phyloP scores from a whole-genome alignment of 164 flowering plant species.

The Dillenia turbinata region DNA sequence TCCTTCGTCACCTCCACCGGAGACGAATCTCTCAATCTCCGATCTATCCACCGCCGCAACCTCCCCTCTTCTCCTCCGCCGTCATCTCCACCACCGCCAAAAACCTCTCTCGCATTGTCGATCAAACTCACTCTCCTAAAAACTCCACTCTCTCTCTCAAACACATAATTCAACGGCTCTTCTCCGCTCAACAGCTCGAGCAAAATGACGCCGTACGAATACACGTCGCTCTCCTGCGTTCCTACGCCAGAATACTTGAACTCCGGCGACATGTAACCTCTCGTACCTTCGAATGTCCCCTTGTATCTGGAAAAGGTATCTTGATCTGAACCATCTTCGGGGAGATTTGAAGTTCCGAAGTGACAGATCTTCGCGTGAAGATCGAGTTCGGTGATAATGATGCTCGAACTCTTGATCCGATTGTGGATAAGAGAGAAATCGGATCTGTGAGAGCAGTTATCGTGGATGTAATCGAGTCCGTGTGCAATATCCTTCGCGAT shows the following conservation, averaged over 20 bases:
- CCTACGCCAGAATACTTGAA: slow-evolving; percentile 34
- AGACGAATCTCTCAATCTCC: slow-evolving; percentile 68
- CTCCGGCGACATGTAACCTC: slow-evolving; percentile 88
- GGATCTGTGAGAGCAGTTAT: slow-evolving; percentile 26
- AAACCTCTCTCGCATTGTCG: slow-evolving; percentile 49
- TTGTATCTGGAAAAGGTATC: no score
- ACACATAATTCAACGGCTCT: slow-evolving; percentile 43
- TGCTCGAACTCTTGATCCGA: slow-evolving; percentile 45
- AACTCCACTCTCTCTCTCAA: slow-evolving; percentile 35
- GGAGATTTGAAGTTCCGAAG: slow-evolving; percentile 56
- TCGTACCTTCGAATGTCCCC: slow-evolving; percentile 50
- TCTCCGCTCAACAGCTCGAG: slow-evolving; percentile 67
- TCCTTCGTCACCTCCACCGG: slow-evolving; percentile 72
- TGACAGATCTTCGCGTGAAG: slow-evolving; percentile 50
- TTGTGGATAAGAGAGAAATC: slow-evolving; percentile 37
- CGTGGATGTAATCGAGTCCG: slow-evolving; percentile 59
- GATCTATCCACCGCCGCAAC: slow-evolving; percentile 65
- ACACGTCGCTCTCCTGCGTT: slow-evolving; percentile 56
- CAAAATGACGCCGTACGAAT: slow-evolving; percentile 72
- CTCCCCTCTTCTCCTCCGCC: slow-evolving; percentile 25
- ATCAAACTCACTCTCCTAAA: slow-evolving; percentile 47
- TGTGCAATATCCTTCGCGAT: slow-evolving; percentile 55
- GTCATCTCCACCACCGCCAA: slow-evolving; percentile 4
- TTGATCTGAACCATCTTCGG: slow-evolving; percentile 9
- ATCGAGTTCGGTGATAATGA: slow-evolving; percentile 39